Conservation (phyloP, 768 basidiomycete species). For the Guyanaporus albipodus region DNA sequence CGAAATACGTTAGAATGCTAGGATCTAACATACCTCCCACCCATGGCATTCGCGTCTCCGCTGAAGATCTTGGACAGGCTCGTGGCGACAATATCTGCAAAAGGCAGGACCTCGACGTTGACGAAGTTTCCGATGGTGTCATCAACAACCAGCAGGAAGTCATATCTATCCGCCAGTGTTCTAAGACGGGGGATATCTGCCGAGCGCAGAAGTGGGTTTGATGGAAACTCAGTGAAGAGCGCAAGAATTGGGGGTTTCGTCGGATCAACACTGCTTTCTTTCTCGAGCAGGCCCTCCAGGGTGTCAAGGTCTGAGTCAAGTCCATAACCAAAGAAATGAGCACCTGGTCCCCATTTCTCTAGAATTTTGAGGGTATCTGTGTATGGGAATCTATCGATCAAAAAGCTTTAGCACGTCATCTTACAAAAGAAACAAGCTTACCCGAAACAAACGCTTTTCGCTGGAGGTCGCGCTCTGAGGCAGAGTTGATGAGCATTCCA, state of each 20-base stretch:
- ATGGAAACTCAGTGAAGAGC: slow-evolving; percentile 91
- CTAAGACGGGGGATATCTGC: slow-evolving; percentile 74
- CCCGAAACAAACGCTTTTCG: slow-evolving; percentile 95
- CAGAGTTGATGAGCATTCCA: slow-evolving; percentile 84
- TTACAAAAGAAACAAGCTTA: slow-evolving; percentile 34
- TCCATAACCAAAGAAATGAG: slow-evolving; percentile 83
- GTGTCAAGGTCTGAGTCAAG: slow-evolving; percentile 69
- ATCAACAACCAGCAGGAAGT: slow-evolving; percentile 86
- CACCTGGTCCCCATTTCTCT: slow-evolving; percentile 95
- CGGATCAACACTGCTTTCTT: slow-evolving; percentile 36
- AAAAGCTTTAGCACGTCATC: not conserved
- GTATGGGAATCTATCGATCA: slow-evolving; percentile 74
- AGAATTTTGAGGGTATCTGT: slow-evolving; percentile 92
- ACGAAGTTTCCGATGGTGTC: slow-evolving; percentile 94
- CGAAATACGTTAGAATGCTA: not conserved
- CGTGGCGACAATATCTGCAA: slow-evolving; percentile 85
- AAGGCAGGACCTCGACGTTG: slow-evolving; percentile 86
- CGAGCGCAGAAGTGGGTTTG: slow-evolving; percentile 89
- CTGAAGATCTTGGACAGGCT: slow-evolving; percentile 95
- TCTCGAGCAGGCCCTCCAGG: slow-evolving; percentile 59
- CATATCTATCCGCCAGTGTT: slow-evolving; percentile 78
- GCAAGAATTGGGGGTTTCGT: slow-evolving; percentile 63
- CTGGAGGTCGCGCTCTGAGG: slow-evolving; percentile 44
- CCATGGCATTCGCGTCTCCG: slow-evolving; percentile 95
- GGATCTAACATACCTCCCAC: slow-evolving; percentile 69